A percentile compares a stretch with the other conserved stretches of the same genome.
Evolutionary conservation across 345 rosid genomes (phyloP).

Genomic region (Boechera stricta): DNA sequence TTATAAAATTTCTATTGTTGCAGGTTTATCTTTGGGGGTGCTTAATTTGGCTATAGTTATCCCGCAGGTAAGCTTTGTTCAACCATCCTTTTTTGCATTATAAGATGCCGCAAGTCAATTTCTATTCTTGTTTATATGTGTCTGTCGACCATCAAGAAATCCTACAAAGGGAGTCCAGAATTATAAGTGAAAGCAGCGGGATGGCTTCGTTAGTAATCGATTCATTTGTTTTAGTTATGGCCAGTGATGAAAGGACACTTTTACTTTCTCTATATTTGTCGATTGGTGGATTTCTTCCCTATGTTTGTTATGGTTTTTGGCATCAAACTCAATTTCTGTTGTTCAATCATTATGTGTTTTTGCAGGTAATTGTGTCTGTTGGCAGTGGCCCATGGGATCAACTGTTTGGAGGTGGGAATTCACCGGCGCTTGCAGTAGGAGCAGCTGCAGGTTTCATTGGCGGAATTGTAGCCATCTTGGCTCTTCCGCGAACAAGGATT

Average conservation of each 20-base stretch:
- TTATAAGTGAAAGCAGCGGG: slow-evolving; percentile 7
- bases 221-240: slow-evolving; percentile 17
- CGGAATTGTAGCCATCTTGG: slow-evolving; percentile 81
- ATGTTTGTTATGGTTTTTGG: neutral
- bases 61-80: slow-evolving; percentile 73
- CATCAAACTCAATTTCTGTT: slow-evolving; percentile 11
- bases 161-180: slow-evolving; percentile 20
- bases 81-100: neutral
- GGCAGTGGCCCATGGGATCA: slow-evolving; percentile 90
- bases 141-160: neutral
- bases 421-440: slow-evolving; percentile 76
- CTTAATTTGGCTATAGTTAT: slow-evolving; percentile 90
- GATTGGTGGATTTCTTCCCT: neutral
- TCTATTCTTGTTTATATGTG: slow-evolving; percentile 12
- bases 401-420: slow-evolving; percentile 83
- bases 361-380: slow-evolving; percentile 71
- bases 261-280: neutral
- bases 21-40: slow-evolving; percentile 98
- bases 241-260: neutral
- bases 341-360: slow-evolving; percentile 10
- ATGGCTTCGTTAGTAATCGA: neutral
- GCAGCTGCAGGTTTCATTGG: slow-evolving; percentile 66
- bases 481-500: slow-evolving; percentile 73
- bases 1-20: slow-evolving; percentile 38
- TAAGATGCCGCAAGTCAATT: neutral